phyloP scores from a whole-genome alignment of 768 basidiomycete genomes.

The Termitomyces sp. region DNA sequence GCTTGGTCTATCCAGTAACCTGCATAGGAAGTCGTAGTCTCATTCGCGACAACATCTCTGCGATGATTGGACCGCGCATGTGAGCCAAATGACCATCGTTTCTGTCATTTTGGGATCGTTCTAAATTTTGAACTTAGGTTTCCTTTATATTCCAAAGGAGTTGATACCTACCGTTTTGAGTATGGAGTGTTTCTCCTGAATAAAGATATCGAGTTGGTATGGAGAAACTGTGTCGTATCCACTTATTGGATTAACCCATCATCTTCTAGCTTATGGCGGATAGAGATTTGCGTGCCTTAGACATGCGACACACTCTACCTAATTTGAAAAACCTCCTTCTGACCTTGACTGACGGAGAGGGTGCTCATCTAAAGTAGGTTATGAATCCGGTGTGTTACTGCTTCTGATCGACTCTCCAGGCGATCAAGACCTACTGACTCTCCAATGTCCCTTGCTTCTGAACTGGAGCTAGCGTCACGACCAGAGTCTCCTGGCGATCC shows the following conservation, averaged over 20 bases:
- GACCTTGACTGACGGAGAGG: constrained; percentile 74
- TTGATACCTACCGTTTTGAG: constrained; percentile 95
- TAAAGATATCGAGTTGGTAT: constrained; percentile 94
- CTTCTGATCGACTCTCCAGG: constrained; percentile 18
- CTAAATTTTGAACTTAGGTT: constrained; percentile 54
- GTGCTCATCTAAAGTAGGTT: constrained; percentile 43
- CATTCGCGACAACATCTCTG: constrained; percentile 89
- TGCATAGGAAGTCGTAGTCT: constrained; percentile 88
- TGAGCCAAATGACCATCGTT: constrained; percentile 36
- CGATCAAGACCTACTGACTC: constrained; percentile 21
- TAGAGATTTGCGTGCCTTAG: constrained; percentile 82
- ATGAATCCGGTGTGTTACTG: constrained; percentile 10
- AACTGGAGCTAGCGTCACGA: constrained; percentile 18
- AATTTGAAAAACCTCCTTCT: constrained; percentile 94
- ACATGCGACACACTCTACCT: constrained; percentile 93
- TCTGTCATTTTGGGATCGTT: not conserved
- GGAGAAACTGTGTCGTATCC: constrained; percentile 16
- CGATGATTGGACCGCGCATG: constrained; percentile 95
- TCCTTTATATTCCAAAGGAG: constrained; percentile 90
- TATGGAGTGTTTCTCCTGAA: constrained; percentile 96
- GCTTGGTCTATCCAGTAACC: constrained; percentile 84
- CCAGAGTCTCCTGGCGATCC: constrained; percentile 21
- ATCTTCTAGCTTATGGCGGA: constrained; percentile 81
- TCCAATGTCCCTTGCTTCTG: constrained; percentile 22
- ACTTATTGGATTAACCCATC: constrained; percentile 6